Percentiles rank a stretch among this genome's conserved stretches.
Conservation (phyloP, 2,329 filamentous ascomycete species). For the Fusarium domesticum region DNA sequence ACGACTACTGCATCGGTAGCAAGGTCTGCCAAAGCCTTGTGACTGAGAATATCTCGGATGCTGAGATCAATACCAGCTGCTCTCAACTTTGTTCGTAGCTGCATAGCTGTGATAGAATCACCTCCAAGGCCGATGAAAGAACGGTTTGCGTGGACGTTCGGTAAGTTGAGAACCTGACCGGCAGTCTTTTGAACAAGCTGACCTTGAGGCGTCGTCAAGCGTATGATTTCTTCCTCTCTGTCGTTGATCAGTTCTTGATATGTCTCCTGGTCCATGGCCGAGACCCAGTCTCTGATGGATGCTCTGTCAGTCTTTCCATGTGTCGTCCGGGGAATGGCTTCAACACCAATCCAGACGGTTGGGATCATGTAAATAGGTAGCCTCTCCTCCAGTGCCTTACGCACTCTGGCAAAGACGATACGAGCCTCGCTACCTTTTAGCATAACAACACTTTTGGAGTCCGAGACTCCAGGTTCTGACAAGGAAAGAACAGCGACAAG, state of each 20-base stretch:
- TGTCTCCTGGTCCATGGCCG: too few species aligned
- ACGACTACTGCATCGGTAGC: not conserved
- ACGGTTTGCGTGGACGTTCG: too few species aligned
- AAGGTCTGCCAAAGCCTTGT: not conserved
- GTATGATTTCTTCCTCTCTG: too few species aligned
- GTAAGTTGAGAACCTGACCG: not conserved
- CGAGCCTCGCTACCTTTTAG: too few species aligned
- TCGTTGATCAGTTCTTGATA: too few species aligned
- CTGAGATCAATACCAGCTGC: not conserved
- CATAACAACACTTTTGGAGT: not conserved
- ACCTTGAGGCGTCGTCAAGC: too few species aligned
- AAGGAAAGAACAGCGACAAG: not conserved
- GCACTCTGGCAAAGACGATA: not conserved
- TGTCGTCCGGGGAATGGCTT: not conserved
- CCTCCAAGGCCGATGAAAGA: not conserved
- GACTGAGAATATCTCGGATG: not conserved
- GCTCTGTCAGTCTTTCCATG: slow-evolving; percentile 2
- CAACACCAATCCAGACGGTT: slow-evolving; percentile 1
- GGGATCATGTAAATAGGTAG: slow-evolving; percentile 8
- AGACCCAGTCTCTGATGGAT: too few species aligned
- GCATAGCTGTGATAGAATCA: slow-evolving; percentile 2
- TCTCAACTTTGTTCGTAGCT: not conserved
- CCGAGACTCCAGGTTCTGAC: not conserved
- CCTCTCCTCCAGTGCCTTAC: slow-evolving; percentile 1
- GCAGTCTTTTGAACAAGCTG: not conserved